phyloP scores from a whole-genome alignment of 352 stramenopile species.

The Phytophthora ohioensis region DNA sequence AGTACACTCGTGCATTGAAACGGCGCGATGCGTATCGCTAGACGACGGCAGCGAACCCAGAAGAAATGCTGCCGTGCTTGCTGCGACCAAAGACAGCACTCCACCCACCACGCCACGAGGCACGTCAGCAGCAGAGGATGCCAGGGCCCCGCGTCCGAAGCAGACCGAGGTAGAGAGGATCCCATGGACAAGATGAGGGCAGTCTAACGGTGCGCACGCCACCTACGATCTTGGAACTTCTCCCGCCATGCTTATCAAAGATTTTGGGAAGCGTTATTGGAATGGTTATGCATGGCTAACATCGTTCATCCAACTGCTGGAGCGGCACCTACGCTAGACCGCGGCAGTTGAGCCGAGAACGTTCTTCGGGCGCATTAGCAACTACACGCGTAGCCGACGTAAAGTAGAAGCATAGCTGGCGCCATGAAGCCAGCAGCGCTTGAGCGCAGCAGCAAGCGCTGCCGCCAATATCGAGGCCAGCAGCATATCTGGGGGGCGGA shows the following conservation, averaged over 20 bases:
- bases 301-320: neutral
- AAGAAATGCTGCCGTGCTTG: slow-evolving; percentile 6
- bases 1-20: slow-evolving; percentile 19
- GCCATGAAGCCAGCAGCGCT: slow-evolving; percentile 11
- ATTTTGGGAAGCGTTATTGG: slow-evolving; percentile 24
- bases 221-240: slow-evolving; percentile 32
- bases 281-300: slow-evolving; percentile 24
- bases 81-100: slow-evolving; percentile 26
- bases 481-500: neutral
- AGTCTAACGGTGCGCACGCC: slow-evolving; percentile 23
- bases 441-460: neutral
- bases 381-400: slow-evolving; percentile 9
- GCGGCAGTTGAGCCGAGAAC: slow-evolving; percentile 23
- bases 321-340: slow-evolving; percentile 7
- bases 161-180: slow-evolving; percentile 19
- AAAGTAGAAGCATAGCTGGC: slow-evolving; percentile 26
- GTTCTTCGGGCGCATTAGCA: slow-evolving; percentile 36
- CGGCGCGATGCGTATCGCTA: slow-evolving; percentile 7
- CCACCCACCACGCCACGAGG: slow-evolving; percentile 37
- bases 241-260: slow-evolving; percentile 36
- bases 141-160: neutral
- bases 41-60: slow-evolving; percentile 5
- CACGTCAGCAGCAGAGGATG: slow-evolving; percentile 30
- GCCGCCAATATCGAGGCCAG: slow-evolving; percentile 6
- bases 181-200: slow-evolving; percentile 12